Evolutionary conservation across 2,329 filamentous ascomycete species (phyloP), one percentile per base, ranked within the genome.

Genomic region (Arthroderma sp.): DNA sequence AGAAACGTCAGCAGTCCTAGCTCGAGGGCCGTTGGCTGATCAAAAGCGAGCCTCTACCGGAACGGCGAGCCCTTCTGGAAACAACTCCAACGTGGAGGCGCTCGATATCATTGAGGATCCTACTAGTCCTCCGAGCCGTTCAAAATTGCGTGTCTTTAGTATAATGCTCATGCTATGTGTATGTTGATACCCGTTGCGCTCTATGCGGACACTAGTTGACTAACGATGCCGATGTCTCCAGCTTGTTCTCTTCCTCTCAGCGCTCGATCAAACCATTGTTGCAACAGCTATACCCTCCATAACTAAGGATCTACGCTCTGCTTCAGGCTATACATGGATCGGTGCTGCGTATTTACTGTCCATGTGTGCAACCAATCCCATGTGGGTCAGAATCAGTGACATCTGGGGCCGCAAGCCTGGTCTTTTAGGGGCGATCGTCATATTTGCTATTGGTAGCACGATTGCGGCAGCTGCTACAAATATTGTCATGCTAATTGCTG

Each of bases 271-370:
- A 59, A 82, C 81, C 0, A 84, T 84, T 61, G 75, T 84, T 56
- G 80, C 81, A 0, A 84, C 82, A 2, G 80, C 81, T 1, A 70
- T 84, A 0, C 81, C 82, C 0, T 82, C 81, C 1, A 84, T 84
- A 55, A 74, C 76, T n/a, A 73, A 76, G 33, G 76, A 86, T 59
- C 80, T 91, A 60, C 66, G 82, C 49, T 86, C 85, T 5, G 81
- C 81, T 2, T 74, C 80, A 15, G 86, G 86, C 25, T 91, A 89
- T 70, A 83, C 83, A 13, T 91, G 87, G 88, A 86, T 91, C 60
- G 87, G 86, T 0, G 83, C 80, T 28, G 81, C 86, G 0, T 91
- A 86, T 68, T 74, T 89, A 2, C 79, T 91, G 9, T 83, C 83
- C n/a, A 82, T 82, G 64, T 83, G 85, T 0, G 82, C 85, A 0